Percentiles rank a stretch among this genome's conserved stretches.
phyloP scores from a whole-genome alignment of 1,284 basidiomycete species.

The Spongiforma sp. region DNA sequence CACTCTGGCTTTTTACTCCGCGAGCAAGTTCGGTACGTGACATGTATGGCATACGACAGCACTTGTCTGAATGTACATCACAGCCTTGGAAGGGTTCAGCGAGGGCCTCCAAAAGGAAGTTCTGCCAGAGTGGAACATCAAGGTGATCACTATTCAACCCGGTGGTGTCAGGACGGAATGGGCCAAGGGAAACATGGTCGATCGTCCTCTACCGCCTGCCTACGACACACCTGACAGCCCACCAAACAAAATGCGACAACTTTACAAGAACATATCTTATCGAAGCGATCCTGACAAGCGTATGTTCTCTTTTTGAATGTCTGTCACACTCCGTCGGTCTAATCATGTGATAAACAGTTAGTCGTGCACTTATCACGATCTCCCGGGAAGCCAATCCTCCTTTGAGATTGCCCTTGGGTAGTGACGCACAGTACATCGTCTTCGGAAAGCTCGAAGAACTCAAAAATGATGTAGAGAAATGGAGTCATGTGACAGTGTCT shows the following conservation, averaged over 20 bases:
- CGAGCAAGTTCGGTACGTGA: constrained; percentile 30
- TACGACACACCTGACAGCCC: constrained; percentile 23
- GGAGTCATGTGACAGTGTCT: constrained; percentile 22
- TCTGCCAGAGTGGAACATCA: constrained; percentile 30
- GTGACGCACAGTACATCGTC: constrained; percentile 25
- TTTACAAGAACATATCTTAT: constrained; percentile 7
- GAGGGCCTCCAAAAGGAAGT: constrained; percentile 29
- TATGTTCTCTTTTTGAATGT: neutral
- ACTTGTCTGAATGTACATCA: neutral
- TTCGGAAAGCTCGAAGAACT: constrained; percentile 21
- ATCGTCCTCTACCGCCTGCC: constrained; percentile 18
- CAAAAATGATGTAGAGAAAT: constrained; percentile 23
- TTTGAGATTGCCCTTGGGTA: constrained; percentile 27
- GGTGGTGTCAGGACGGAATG: constrained; percentile 30
- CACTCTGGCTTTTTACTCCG: constrained; percentile 26
- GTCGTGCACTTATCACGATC: constrained; percentile 22
- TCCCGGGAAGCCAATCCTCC: constrained; percentile 27
- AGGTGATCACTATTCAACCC: constrained; percentile 26
- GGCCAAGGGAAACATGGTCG: constrained; percentile 26
- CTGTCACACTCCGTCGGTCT: too few relatives aligned
- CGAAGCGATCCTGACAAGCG: constrained; percentile 19
- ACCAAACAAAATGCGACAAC: constrained; percentile 16
- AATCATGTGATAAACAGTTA: too few relatives aligned
- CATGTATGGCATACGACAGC: neutral
- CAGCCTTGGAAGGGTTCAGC: constrained; percentile 29